A percentile compares a stretch with the other conserved stretches of the same genome.
Evolutionary conservation across 345 rosid genomes (phyloP).

Genomic region (Arabidopsis arenosa): DNA sequence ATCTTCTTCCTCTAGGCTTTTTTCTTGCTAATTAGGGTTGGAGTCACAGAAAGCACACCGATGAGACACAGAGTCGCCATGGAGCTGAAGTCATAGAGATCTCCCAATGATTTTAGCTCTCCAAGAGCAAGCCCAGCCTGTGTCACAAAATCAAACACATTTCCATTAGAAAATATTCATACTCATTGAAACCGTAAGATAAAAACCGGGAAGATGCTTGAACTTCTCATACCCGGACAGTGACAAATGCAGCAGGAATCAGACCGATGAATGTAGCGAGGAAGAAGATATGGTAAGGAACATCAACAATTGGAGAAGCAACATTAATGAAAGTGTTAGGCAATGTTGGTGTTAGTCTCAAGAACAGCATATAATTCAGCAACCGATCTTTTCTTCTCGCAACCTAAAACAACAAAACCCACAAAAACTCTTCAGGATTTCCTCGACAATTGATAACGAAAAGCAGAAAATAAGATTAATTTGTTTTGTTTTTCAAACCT

Average conservation of each 20-base stretch:
- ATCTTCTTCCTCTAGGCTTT: conserved; percentile 42
- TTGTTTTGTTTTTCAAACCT: conserved; percentile 51
- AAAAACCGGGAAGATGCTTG: conserved; percentile 9
- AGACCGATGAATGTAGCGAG: conserved; percentile 77
- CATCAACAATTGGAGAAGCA: conserved; percentile 91
- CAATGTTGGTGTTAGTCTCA: conserved; percentile 88
- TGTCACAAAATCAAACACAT: conserved; percentile 24
- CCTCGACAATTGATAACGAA: background rate
- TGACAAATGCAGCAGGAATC: conserved; percentile 91
- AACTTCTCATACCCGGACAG: conserved; percentile 69
- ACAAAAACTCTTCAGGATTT: background rate
- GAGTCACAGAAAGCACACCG: conserved; percentile 75
- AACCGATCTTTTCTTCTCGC: conserved; percentile 71
- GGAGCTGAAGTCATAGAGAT: conserved; percentile 87
- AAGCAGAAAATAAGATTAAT: background rate
- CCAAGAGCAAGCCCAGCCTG: conserved; percentile 96
- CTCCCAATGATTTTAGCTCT: conserved; percentile 76
- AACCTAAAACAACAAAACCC: conserved; percentile 54
- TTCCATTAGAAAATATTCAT: background rate
- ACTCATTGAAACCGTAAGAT: background rate
- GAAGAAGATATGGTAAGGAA: conserved; percentile 91
- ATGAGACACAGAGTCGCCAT: conserved; percentile 82
- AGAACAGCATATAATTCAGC: conserved; percentile 87
- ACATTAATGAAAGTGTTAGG: conserved; percentile 93
- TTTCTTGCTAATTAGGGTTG: conserved; percentile 69